Base-by-base conservation (phyloP, 148 eudicot genomes). In the Chenopodium suecicum region DNA sequence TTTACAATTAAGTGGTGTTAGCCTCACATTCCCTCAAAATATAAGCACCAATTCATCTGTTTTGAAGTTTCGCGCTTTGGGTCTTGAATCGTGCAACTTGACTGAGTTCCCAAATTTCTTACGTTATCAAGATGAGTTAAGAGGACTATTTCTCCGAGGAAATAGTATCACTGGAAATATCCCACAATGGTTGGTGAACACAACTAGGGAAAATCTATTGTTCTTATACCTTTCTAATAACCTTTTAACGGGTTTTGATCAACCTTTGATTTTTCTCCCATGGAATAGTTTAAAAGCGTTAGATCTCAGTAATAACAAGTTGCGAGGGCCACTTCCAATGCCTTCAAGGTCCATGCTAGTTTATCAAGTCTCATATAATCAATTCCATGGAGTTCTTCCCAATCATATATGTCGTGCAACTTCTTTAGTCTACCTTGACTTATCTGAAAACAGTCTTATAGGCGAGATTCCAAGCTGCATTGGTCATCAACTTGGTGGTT, bases 391-490 rank as follows among this genome's bases (percentile, higher is more conserved):
- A 46, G 34, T 64, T 4, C 48, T 85, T 29, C 83, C 89, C 22
- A 8, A 64, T 13, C 9, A 27, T 1, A 72, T 81, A 4, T 88
- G 86, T 41, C 25, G 56, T 4, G 58, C 31, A 20, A 77, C 11
- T 27, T 79, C 64, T 37, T 81, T 88, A 16, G 1, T 8, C 7
- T 2, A 8, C 5, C 85, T 88, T 32, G 86, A 81, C 16, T 75
- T 88, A 71, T 85, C 88, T 5, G 20, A 65, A 47, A 87, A 87
- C 50, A 71, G 11, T 65, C 34, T 88, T 22, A 52, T 32, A 16
- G 90, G 90, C 1, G 46, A 6, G 17, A 69, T 88, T 31, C 88
- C 88, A 11, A 67, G 20, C 2, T 88, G 90, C 69, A 19, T 88
- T 27, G 44, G 79, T n/a, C 70, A 75, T 62, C 72, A 47, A 16